These are phyloP conservation scores for Aspergillus carbonarius DNA, from an alignment of 2,329 filamentous ascomycete species.

Conservation along the genomic window DNA sequence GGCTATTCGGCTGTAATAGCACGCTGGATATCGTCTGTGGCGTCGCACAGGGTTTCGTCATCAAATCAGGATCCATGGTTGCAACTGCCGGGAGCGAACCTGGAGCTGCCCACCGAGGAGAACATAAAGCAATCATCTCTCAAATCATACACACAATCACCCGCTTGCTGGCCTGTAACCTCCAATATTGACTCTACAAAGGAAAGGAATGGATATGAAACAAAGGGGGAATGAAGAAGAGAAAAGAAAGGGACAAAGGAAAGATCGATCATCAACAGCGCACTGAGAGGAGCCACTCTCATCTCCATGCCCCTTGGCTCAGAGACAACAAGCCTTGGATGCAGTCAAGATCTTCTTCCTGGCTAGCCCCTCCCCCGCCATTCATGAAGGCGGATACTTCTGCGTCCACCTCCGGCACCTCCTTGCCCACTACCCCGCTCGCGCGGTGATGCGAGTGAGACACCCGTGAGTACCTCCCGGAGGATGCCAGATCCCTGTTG, in stretches of 20 bases:
- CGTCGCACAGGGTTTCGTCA: conserved; percentile 9
- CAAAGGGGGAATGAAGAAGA: conserved; percentile 20
- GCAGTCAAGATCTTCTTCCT: conserved; percentile 80
- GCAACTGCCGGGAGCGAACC: not conserved
- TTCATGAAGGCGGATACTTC: conserved; percentile 76
- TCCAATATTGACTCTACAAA: conserved; percentile 22
- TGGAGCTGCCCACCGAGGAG: not conserved
- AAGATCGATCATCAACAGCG: conserved; percentile 17
- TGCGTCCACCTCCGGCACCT: conserved; percentile 50
- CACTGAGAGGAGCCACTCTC: conserved; percentile 25
- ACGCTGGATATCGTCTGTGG: not conserved
- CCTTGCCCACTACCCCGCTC: conserved; percentile 36
- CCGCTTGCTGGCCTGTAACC: conserved; percentile 31
- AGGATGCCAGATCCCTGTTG: conserved; percentile 23
- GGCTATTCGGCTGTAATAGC: conserved; percentile 2
- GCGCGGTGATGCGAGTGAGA: conserved; percentile 22
- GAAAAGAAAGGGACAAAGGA: conserved; percentile 26
- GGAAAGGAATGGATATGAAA: conserved; percentile 20
- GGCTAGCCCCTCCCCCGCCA: conserved; percentile 57
- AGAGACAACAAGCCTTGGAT: conserved; percentile 85
- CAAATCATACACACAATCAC: conserved; percentile 26
- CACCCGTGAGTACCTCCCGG: conserved; percentile 30
- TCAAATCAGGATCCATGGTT: conserved; percentile 3
- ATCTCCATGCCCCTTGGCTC: conserved; percentile 89
- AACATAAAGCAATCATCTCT: conserved; percentile 20